Conservation (phyloP, 2,329 filamentous ascomycete species). For the Colletotrichum sp. region DNA sequence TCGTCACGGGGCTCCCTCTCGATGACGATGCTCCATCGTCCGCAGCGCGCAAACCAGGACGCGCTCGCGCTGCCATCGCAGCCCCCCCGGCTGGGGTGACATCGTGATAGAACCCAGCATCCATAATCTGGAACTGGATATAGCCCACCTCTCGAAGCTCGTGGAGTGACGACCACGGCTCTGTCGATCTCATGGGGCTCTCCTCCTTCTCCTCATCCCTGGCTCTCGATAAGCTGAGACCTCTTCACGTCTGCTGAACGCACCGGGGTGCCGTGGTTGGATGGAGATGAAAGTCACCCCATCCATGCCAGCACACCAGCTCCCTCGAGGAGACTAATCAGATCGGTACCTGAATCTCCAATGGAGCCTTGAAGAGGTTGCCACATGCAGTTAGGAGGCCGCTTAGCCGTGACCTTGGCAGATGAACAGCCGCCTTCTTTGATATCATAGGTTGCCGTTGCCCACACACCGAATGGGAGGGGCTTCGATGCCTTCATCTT, state of each 20-base stretch:
- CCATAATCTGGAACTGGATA: constrained; percentile 1
- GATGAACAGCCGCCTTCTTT: no score
- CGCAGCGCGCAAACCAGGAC: neutral
- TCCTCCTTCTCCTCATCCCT: neutral
- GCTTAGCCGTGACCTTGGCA: constrained; percentile 10
- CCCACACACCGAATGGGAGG: neutral
- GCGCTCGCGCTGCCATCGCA: neutral
- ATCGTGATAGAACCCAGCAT: constrained; percentile 5
- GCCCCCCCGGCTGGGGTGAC: neutral
- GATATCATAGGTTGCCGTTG: neutral
- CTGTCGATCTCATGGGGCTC: constrained; percentile 1
- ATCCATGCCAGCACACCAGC: neutral
- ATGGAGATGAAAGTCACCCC: neutral
- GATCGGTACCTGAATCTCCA: constrained; percentile 18
- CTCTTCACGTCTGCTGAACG: neutral
- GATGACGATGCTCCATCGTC: constrained; percentile 8
- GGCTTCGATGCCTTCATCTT: neutral
- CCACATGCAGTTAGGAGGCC: constrained; percentile 2
- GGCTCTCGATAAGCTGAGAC: neutral
- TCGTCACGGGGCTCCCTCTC: neutral
- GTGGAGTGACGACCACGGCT: constrained; percentile 6
- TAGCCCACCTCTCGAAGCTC: neutral
- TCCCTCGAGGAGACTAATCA: neutral
- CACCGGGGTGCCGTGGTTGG: neutral
- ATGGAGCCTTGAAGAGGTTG: neutral